These are phyloP conservation scores for Calonectria pteridis DNA, from an alignment of 2,329 filamentous ascomycete species.

Conservation along the genomic window DNA sequence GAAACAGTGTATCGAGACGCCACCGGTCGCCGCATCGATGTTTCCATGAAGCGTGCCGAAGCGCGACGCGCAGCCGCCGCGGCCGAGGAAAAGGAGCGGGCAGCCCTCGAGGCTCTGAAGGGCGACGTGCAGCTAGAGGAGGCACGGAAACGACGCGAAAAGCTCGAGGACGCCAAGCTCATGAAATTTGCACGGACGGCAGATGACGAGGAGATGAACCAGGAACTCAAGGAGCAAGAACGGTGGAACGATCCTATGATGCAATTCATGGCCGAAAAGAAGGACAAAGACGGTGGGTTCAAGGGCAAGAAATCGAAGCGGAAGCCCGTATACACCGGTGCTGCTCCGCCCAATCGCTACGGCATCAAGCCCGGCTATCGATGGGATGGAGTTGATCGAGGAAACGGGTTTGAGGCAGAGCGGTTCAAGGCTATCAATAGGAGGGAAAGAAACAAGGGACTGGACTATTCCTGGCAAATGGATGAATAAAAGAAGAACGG, in stretches of 20 bases:
- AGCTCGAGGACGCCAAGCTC: slow-evolving; percentile 83
- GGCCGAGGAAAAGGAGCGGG: slow-evolving; percentile 78
- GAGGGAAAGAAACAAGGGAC: slow-evolving; percentile 78
- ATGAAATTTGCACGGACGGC: slow-evolving; percentile 83
- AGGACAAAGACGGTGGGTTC: slow-evolving; percentile 40
- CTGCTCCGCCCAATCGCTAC: slow-evolving; percentile 90
- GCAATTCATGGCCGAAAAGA: slow-evolving; percentile 74
- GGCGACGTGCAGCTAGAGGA: slow-evolving; percentile 87
- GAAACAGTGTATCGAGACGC: slow-evolving; percentile 97
- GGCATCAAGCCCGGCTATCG: slow-evolving; percentile 91
- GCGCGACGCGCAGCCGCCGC: slow-evolving; percentile 74
- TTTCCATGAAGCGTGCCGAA: slow-evolving; percentile 90
- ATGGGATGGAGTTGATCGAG: slow-evolving; percentile 96
- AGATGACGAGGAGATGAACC: slow-evolving; percentile 91
- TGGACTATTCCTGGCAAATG: slow-evolving; percentile 97
- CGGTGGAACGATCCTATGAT: slow-evolving; percentile 97
- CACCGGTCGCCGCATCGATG: slow-evolving; percentile 92
- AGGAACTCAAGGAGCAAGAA: slow-evolving; percentile 79
- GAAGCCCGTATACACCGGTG: slow-evolving; percentile 81
- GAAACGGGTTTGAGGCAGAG: slow-evolving; percentile 93
- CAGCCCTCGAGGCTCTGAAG: slow-evolving; percentile 77
- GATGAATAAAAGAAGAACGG: slow-evolving; percentile 72
- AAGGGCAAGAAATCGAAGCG: slow-evolving; percentile 52
- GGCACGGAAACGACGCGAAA: slow-evolving; percentile 72
- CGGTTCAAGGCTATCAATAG: slow-evolving; percentile 91